phyloP scores from a whole-genome alignment of 139 green algal genomes.

The Chlorokybus atmophyticus region DNA sequence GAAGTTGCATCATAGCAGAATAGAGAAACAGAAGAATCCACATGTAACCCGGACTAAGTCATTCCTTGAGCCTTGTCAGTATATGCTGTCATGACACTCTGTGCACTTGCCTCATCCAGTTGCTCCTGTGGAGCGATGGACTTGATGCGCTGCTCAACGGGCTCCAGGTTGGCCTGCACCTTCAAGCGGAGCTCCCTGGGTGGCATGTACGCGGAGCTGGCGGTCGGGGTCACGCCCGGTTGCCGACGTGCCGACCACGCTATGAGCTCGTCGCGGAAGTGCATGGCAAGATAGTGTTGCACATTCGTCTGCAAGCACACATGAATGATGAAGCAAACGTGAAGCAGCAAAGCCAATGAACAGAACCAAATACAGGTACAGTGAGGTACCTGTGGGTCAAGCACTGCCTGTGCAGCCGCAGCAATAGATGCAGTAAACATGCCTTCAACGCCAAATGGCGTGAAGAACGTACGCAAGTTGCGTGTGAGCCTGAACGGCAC shows the following conservation, averaged over 20 bases:
- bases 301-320: slow-evolving; percentile 22
- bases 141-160: slow-evolving; percentile 17
- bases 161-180: slow-evolving; percentile 28
- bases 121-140: slow-evolving; percentile 19
- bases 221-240: not conserved
- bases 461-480: slow-evolving; percentile 93
- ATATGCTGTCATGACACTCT: not conserved
- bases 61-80: not conserved
- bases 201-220: not conserved
- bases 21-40: no score
- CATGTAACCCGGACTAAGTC: no score
- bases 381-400: no score
- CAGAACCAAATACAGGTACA: no score
- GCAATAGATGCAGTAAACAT: slow-evolving; percentile 32
- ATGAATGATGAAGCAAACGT: not conserved
- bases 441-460: slow-evolving; percentile 78
- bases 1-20: no score
- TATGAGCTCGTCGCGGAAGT: slow-evolving; percentile 64
- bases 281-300: slow-evolving; percentile 55
- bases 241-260: slow-evolving; percentile 25
- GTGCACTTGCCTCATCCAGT: no score
- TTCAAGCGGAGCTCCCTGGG: slow-evolving; percentile 28
- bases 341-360: not conserved
- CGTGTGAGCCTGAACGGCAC: slow-evolving; percentile 94
- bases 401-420: slow-evolving; percentile 24